A percentile compares a stretch with the other conserved stretches of the same genome.
These are phyloP conservation scores for Kokia cookei DNA, from an alignment of 441 rosid species.

Conservation along the genomic window DNA sequence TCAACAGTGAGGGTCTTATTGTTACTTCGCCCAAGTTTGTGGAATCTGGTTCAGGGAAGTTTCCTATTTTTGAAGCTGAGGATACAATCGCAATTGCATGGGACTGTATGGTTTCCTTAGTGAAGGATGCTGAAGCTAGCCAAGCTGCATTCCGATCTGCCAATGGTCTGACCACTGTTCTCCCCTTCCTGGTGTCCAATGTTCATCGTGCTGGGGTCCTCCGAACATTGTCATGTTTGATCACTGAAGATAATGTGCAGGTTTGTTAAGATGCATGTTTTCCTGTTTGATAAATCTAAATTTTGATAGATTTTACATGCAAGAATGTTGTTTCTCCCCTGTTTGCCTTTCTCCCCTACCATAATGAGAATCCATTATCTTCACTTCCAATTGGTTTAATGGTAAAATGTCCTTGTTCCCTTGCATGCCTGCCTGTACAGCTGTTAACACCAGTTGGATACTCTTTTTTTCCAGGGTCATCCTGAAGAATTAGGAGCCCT, in stretches of 20 bases:
- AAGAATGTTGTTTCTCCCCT: neutral
- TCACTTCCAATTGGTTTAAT: neutral
- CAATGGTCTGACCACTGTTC: slow-evolving; percentile 82
- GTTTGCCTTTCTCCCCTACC: neutral
- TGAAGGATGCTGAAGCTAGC: slow-evolving; percentile 94
- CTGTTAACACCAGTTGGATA: neutral
- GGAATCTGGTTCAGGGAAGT: slow-evolving; percentile 77
- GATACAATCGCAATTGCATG: slow-evolving; percentile 81
- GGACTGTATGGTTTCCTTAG: slow-evolving; percentile 93
- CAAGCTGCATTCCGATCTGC: slow-evolving; percentile 94
- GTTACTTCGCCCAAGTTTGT: slow-evolving; percentile 86
- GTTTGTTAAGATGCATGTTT: slow-evolving; percentile 34
- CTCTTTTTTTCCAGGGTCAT: slow-evolving; percentile 53
- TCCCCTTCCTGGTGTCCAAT: slow-evolving; percentile 82
- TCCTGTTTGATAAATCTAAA: slow-evolving; percentile 3
- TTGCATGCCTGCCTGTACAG: neutral
- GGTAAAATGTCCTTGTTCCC: neutral
- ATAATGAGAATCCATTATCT: neutral
- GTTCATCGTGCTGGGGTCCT: slow-evolving; percentile 96
- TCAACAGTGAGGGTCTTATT: slow-evolving; percentile 73
- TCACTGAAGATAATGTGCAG: slow-evolving; percentile 87
- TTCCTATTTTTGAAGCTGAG: slow-evolving; percentile 86
- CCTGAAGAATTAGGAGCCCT: slow-evolving; percentile 88
- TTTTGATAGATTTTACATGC: slow-evolving; percentile 6
- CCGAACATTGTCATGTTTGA: slow-evolving; percentile 88